Conservation (phyloP, 106 monocot genomes). For the Allium sativum region DNA sequence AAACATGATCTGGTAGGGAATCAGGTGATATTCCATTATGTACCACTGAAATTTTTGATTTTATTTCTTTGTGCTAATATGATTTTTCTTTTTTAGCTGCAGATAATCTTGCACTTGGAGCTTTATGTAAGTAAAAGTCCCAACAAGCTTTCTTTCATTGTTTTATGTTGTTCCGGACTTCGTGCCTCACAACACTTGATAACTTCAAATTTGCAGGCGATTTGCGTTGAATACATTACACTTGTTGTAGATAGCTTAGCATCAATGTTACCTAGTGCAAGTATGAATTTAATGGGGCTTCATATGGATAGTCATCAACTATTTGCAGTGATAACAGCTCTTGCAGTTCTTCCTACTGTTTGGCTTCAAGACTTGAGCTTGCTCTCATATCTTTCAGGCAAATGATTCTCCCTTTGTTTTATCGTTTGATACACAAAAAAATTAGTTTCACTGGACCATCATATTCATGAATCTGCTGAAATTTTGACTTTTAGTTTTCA, state of each 20-base stretch:
- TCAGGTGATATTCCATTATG: too few relatives aligned
- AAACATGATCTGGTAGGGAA: too few relatives aligned
- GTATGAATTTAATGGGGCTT: conserved; percentile 16
- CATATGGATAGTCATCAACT: conserved; percentile 33
- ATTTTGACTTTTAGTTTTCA: background rate
- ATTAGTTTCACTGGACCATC: too few relatives aligned
- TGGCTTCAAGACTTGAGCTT: conserved; percentile 45
- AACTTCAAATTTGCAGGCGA: conserved; percentile 17
- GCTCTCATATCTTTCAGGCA: conserved; percentile 61
- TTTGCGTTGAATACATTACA: conserved; percentile 52
- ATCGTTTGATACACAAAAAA: too few relatives aligned
- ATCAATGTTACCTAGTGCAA: conserved; percentile 30
- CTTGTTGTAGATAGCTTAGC: conserved; percentile 52
- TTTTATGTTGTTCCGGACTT: background rate
- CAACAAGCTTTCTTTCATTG: background rate
- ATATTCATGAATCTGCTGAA: background rate
- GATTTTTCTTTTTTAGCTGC: conserved; percentile 13
- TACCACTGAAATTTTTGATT: too few relatives aligned
- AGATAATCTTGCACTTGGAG: conserved; percentile 50
- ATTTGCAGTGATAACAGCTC: conserved; percentile 32
- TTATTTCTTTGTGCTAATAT: too few relatives aligned
- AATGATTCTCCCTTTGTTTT: conserved; percentile 4
- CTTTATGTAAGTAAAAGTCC: conserved; percentile 45
- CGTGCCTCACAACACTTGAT: background rate
- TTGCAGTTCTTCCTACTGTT: conserved; percentile 50